Base-by-base conservation (phyloP, 345 rosid genomes). In the Euphorbia pulcherrima region DNA sequence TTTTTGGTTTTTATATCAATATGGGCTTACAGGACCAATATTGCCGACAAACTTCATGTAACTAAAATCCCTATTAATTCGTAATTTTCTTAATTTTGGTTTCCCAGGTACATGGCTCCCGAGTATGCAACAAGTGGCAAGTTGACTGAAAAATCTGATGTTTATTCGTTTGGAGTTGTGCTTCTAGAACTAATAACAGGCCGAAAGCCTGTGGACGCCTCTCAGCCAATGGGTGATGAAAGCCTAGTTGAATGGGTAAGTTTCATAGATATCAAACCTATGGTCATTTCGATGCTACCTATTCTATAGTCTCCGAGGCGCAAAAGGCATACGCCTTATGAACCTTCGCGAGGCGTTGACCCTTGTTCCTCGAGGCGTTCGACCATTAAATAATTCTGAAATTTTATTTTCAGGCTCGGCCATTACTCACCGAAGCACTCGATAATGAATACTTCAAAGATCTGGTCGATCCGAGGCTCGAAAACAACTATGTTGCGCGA, bases 191-290 rank as follows among this genome's bases (percentile, higher is more conserved):
- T 94, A 69, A 89, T 94, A 72, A 91, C 99, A 11, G 96, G 99
- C 57, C 96, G 97, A 60, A 94, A 88, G 79, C 95, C 99, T 39
- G 99, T 94, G 16, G 97, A 94, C 77, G 89, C 75, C 20, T 88
- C 90, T 73, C 96, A 89, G 83, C 95, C 97, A 37, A 70, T 88
- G 54, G 99, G 99, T 41, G 99, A 94, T 35, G 99, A 94, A 78
- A 91, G 99, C 85, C 90, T 94, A 55, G 99, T 94, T 65, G 97
- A 94, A 85, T 94, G 97, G 97, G 97, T 94, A 68, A 78, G 82
- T 66, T 63, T 23, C 9, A 27, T 28, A 20, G 59, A 47, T 47
- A 48, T 52, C 24, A 18, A 44, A 60, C 28, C 41, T 7, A n/a
- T n/a, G n/a, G n/a, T 41, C 41, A 57, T 20, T 28, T 40, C 1